Base-by-base conservation (phyloP, 2,329 filamentous ascomycete genomes). In the Escovopsis weberi region DNA sequence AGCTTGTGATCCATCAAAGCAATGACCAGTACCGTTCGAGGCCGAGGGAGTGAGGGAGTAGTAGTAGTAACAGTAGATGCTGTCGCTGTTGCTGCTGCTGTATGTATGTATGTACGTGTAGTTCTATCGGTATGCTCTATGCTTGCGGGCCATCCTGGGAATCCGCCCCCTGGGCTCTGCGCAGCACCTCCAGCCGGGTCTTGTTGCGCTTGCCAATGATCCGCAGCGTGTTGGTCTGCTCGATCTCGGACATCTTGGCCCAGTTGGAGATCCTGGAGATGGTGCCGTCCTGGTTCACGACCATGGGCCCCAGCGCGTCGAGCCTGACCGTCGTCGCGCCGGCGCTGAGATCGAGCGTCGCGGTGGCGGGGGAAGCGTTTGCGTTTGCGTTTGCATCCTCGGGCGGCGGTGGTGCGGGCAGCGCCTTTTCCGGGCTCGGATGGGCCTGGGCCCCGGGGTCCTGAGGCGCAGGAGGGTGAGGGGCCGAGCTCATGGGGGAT, bases 211-310 rank as follows among this genome's bases (percentile, higher is more conserved):
- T 80, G 9, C 75, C 74, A 51, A 88, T 55, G 39, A 85, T 62
- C 38, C 77, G 67, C 55, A 86, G 49, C 33, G 82, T 84, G 53
- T 77, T 82, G 55, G 73, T 61, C 56, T 67, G 69, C 66, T 87
- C 82, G 6, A 76, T 68, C 26, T 76, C 74, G 2, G 73, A 72
- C 82, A 87, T 85, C 49, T 78, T 65, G 8, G 64, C 67, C 82
- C 82, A 88, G 58, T 88, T 87, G 33, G 70, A 62, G 51, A 88
- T 82, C 32, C 82, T 71, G 44, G 77, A 78, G 50, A 86, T 59
- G 8, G 78, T 78, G 18, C 83, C 83, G 58, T 88, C 80, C 47
- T 68, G 65, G 57, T 85, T 82, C 43, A 87, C 77, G 1, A 88
- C 81, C 52, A 87, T 67, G 2, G 83, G 83, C 0, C 83, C 82